These are phyloP conservation scores for Diplodia mutila DNA, from an alignment of 2,329 filamentous ascomycete genomes.

Conservation along the genomic window DNA sequence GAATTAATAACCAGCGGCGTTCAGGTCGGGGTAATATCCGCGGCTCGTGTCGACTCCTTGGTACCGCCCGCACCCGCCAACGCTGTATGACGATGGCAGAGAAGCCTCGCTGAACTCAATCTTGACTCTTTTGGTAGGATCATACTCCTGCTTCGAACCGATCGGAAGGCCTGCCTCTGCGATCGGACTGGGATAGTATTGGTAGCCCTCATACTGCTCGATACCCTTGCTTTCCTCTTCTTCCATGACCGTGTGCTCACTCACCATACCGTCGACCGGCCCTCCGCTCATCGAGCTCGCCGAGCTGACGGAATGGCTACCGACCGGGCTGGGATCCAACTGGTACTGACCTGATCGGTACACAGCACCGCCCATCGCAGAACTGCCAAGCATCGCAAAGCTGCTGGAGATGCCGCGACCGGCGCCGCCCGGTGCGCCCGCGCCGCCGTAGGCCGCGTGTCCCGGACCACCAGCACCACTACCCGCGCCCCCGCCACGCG, in stretches of 20 bases:
- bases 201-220: constrained; percentile 49
- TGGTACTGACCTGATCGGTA: constrained; percentile 43
- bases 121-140: constrained; percentile 46
- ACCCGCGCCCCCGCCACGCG: constrained; percentile 61
- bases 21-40: constrained; percentile 52
- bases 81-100: constrained; percentile 39
- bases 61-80: constrained; percentile 48
- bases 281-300: constrained; percentile 47
- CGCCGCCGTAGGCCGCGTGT: constrained; percentile 28
- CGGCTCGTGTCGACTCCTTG: constrained; percentile 53
- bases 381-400: constrained; percentile 37
- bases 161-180: constrained; percentile 44
- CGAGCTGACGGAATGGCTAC: constrained; percentile 51
- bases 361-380: constrained; percentile 38
- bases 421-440: constrained; percentile 48
- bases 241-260: constrained; percentile 46
- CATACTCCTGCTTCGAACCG: constrained; percentile 41
- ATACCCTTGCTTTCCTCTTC: constrained; percentile 45
- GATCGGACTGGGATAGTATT: constrained; percentile 51
- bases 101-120: constrained; percentile 45
- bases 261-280: constrained; percentile 46
- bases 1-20: constrained; percentile 42
- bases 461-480: constrained; percentile 57
- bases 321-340: constrained; percentile 43
- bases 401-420: constrained; percentile 45